Evolutionary conservation across 495 filamentous ascomycete species (phyloP).

Genomic region (Penicillium alfredii): DNA sequence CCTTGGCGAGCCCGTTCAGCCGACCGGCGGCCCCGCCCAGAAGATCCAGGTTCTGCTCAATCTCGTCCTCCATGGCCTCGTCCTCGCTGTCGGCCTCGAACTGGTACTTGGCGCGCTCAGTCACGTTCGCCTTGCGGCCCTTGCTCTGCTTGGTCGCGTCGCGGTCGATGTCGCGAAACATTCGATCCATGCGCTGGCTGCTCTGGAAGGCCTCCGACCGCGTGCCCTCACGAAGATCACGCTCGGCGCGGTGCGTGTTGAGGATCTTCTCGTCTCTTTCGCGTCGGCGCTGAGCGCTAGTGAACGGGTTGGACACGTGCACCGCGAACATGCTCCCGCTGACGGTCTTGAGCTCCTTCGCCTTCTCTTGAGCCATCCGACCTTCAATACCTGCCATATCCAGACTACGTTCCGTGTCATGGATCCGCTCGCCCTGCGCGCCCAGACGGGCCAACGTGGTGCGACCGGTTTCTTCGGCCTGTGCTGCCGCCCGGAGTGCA

Average conservation of each 20-base stretch:
- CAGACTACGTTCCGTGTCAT: conserved; percentile 71
- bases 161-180: conserved; percentile 48
- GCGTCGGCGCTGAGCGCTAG: conserved; percentile 47
- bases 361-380: conserved; percentile 65
- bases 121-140: conserved; percentile 47
- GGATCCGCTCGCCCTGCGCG: conserved; percentile 67
- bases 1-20: conserved; percentile 61
- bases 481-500: conserved; percentile 56
- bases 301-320: conserved; percentile 70
- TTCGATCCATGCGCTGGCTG: conserved; percentile 54
- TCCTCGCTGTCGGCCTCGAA: conserved; percentile 74
- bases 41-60: conserved; percentile 58
- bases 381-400: conserved; percentile 64
- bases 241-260: conserved; percentile 57
- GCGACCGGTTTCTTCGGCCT: conserved; percentile 66
- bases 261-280: conserved; percentile 57
- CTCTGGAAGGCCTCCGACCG: conserved; percentile 56
- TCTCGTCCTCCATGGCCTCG: conserved; percentile 69
- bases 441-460: conserved; percentile 65
- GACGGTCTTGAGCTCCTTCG: conserved; percentile 65
- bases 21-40: conserved; percentile 53
- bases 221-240: conserved; percentile 61
- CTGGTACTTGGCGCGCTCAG: conserved; percentile 69
- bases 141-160: conserved; percentile 32
- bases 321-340: conserved; percentile 83